Evolutionary conservation across 2,329 filamentous ascomycete species (phyloP).

Genomic region (Aureobasidium vineae): DNA sequence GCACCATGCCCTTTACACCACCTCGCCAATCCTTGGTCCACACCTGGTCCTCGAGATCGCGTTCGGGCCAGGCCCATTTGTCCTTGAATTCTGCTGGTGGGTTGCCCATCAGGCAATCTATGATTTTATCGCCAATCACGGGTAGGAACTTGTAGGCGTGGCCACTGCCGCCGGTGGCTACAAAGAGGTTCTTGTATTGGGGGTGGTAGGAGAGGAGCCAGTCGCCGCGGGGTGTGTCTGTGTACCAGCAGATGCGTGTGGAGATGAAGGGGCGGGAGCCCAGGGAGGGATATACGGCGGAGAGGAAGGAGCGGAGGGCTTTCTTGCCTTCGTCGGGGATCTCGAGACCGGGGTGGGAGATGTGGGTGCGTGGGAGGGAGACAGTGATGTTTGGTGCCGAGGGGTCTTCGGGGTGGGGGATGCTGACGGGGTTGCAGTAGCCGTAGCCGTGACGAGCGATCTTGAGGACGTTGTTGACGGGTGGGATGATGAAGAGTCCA

Average conservation of each 20-base stretch:
- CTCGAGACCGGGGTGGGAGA: conserved; percentile 44
- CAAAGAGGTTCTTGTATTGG: conserved; percentile 52
- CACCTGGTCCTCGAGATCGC: conserved; percentile 36
- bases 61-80: conserved; percentile 59
- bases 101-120: conserved; percentile 51
- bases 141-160: conserved; percentile 64
- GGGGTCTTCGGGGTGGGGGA: conserved; percentile 47
- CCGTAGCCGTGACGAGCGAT: conserved; percentile 53
- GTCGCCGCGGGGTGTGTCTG: conserved; percentile 55
- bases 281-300: conserved; percentile 50
- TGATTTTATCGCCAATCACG: conserved; percentile 55
- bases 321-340: conserved; percentile 61
- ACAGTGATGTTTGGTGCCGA: conserved; percentile 42
- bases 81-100: conserved; percentile 50
- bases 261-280: conserved; percentile 46
- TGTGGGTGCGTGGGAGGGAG: conserved; percentile 52
- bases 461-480: conserved; percentile 49
- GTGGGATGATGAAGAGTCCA: conserved; percentile 74
- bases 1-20: conserved; percentile 39
- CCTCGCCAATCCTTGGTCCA: conserved; percentile 44
- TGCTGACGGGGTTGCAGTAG: conserved; percentile 49
- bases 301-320: conserved; percentile 61
- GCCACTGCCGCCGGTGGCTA: conserved; percentile 61
- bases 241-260: conserved; percentile 57
- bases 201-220: conserved; percentile 57